Conservation (phyloP, 306 rosid genomes). For the Mucuna pruriens region DNA sequence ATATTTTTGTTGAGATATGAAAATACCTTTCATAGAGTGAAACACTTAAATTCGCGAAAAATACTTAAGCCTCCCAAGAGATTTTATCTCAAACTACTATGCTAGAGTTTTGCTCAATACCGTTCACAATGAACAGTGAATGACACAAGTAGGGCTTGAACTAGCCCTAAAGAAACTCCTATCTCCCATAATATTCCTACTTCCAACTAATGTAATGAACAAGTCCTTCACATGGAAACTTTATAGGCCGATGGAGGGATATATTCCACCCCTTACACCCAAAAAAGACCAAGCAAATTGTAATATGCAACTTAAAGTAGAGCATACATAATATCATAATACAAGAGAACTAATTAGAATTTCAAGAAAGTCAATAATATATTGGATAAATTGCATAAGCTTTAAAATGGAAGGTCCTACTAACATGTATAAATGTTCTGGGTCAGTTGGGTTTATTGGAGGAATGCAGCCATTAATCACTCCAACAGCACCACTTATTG, state of each 20-base stretch:
- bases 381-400: background rate
- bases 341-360: background rate
- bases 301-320: background rate
- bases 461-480: constrained; percentile 84
- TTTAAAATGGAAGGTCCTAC: constrained; percentile 41
- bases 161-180: too few species aligned
- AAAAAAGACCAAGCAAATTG: background rate
- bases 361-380: constrained; percentile 14
- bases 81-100: too few species aligned
- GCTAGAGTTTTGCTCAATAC: too few species aligned
- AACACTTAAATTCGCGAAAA: too few species aligned
- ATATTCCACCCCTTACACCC: background rate
- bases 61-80: too few species aligned
- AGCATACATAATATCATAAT: constrained; percentile 2
- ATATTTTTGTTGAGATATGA: too few species aligned
- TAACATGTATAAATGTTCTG: constrained; percentile 93
- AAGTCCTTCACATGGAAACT: background rate
- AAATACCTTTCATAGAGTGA: too few species aligned
- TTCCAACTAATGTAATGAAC: background rate
- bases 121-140: too few species aligned
- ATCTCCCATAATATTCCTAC: too few species aligned
- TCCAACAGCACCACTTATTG: constrained; percentile 85
- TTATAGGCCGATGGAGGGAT: background rate
- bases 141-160: too few species aligned
- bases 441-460: constrained; percentile 90